Base-by-base conservation (phyloP, 805 yeast genomes). In the Wickerhamiella galacta region DNA sequence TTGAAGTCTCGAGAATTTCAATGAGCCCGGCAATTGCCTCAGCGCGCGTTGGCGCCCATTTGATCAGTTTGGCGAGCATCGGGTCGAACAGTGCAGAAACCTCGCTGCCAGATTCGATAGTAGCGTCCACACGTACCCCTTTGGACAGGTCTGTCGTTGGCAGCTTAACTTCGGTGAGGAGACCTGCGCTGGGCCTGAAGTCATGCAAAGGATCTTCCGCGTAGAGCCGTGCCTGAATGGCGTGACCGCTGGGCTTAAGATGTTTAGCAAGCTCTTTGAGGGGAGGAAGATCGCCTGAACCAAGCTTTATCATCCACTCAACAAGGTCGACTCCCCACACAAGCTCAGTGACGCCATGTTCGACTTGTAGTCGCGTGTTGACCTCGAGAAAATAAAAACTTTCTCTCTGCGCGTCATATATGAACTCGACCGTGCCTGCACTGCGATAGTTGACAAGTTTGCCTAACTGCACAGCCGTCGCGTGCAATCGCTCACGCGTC, bases 361-460 rank as follows among this genome's bases (percentile, higher is more conserved):
- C 98, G 31, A 87, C 98, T 57, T 87, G 98, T 46, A 87, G 68
- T 52, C 98, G 74, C 9, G 98, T 93, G 53, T 87, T 87, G 43
- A 87, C 96, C 56, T 87, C 98, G 49, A 87, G 63, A 60, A 87
- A 87, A 62, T 87, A 87, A 54, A 87, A 90, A 51, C 76, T 90
- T 51, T 85, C 87, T 45, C 93, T 63, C 35, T 56, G 64, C 48
- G 77, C 76, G 52, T 90, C 96, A 51, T 80, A 87, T 47, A 87
- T 85, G 53, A 75, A 87, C 58, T 87, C 98, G 46, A 90, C 93
- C 4, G 98, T 87, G 55, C 96, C 98, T 25, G 96, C 98, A 58
- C 94, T 73, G 57, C 80, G 82, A 61, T 90, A 87, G 46, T 80
- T 75, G 75, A 90, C 72, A 17, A 76, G 60, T 2, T 83, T 59